These are phyloP conservation scores for Botrytis fragariae DNA, from an alignment of 2,329 filamentous ascomycete species.

Conservation along the genomic window DNA sequence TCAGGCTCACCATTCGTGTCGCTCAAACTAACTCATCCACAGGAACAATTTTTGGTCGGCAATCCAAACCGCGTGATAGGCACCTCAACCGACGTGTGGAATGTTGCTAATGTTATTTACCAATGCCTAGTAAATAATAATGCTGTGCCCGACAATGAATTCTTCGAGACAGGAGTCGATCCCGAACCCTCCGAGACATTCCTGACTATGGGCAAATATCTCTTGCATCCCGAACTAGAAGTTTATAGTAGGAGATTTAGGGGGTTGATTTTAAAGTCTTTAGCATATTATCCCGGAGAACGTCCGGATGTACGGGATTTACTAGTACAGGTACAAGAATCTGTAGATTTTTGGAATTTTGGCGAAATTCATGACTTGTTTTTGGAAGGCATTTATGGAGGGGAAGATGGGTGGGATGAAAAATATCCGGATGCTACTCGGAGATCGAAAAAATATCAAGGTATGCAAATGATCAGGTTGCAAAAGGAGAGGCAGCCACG, in stretches of 20 bases:
- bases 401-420: not conserved
- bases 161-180: not conserved
- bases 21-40: not conserved
- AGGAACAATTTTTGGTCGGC: not conserved
- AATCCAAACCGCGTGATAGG: constrained; percentile 4
- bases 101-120: not conserved
- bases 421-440: not conserved
- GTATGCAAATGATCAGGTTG: not conserved
- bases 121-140: not conserved
- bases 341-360: constrained; percentile 3
- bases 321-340: not conserved
- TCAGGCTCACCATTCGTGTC: not conserved
- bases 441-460: accelerated
- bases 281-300: not conserved
- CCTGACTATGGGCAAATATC: not conserved
- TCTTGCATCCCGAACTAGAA: not conserved
- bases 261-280: not conserved
- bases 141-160: accelerated
- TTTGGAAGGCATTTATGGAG: not conserved
- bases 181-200: not conserved
- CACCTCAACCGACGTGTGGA: not conserved
- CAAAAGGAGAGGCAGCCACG: no score
- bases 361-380: not conserved
- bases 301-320: not conserved
- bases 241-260: not conserved